A percentile compares a stretch with the other conserved stretches of the same genome.
phyloP scores from a whole-genome alignment of 371 early-diverging fungal genomes.

The Batrachochytrium dendrobatidis region DNA sequence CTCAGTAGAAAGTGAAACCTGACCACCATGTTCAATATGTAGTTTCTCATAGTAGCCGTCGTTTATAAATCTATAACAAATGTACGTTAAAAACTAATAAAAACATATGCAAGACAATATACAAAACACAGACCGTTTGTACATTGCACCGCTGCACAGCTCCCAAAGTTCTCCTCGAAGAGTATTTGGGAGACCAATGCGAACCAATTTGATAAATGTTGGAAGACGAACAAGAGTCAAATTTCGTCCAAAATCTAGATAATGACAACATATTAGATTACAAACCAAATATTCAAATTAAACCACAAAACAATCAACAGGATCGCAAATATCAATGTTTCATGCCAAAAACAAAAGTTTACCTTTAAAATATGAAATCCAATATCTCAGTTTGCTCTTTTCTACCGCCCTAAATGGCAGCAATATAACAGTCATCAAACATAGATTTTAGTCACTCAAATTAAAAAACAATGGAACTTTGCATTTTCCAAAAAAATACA shows the following conservation, averaged over 20 bases:
- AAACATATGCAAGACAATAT: background rate
- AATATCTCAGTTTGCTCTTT: conserved; percentile 60
- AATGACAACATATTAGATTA: conserved; percentile 7
- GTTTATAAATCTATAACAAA: conserved; percentile 49
- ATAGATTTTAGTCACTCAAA: background rate
- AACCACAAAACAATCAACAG: background rate
- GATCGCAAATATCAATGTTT: background rate
- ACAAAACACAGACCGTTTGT: conserved; percentile 49
- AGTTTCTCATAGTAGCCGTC: conserved; percentile 73
- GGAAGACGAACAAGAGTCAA: conserved; percentile 73
- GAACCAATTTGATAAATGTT: conserved; percentile 81
- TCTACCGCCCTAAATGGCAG: conserved; percentile 49
- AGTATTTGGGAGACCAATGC: conserved; percentile 85
- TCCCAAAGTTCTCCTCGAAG: conserved; percentile 95
- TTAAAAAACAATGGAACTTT: background rate
- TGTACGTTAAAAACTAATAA: background rate
- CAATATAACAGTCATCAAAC: background rate
- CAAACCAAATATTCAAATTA: background rate
- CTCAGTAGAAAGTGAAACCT: conserved; percentile 67
- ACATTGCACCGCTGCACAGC: conserved; percentile 82
- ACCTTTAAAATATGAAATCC: conserved; percentile 67
- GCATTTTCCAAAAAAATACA: background rate
- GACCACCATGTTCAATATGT: conserved; percentile 53
- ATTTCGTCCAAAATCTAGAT: conserved; percentile 78
- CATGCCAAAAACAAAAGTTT: conserved; percentile 6